Evolutionary conservation across 2,329 filamentous ascomycete genomes (phyloP).

Genomic region (Scorias spongiosa): DNA sequence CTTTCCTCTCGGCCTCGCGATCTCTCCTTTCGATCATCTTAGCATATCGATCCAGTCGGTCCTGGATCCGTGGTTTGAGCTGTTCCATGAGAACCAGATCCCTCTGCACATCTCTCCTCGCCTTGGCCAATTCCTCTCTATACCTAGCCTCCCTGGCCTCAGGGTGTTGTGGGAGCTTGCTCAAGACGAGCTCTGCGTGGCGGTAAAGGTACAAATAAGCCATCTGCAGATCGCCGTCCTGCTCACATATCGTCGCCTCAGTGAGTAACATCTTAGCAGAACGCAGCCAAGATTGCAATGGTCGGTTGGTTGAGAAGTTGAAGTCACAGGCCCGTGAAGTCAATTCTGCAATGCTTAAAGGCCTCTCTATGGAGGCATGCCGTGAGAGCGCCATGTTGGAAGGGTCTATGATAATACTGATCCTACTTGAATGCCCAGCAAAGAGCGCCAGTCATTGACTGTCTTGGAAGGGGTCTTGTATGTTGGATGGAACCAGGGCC

Average conservation of each 20-base stretch:
- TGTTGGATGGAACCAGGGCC: too few relatives aligned
- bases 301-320: constrained; percentile 61
- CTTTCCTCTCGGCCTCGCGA: constrained; percentile 12
- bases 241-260: constrained; percentile 70
- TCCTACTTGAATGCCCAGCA: too few relatives aligned
- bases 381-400: not conserved
- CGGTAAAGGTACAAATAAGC: constrained; percentile 86
- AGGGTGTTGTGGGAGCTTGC: constrained; percentile 61
- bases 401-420: too few relatives aligned
- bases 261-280: constrained; percentile 16
- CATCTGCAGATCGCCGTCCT: constrained; percentile 72
- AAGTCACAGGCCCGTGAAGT: constrained; percentile 62
- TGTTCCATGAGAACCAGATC: constrained; percentile 59
- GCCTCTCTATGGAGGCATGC: constrained; percentile 18
- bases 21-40: constrained; percentile 31
- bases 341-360: constrained; percentile 64
- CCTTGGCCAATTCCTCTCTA: constrained; percentile 36
- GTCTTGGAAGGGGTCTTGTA: too few relatives aligned
- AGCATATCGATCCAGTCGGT: constrained; percentile 53
- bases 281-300: constrained; percentile 37
- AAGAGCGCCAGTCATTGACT: too few relatives aligned
- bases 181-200: constrained; percentile 70
- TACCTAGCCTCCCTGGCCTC: constrained; percentile 52
- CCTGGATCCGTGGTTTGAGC: constrained; percentile 64
- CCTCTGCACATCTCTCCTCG: constrained; percentile 45